These are phyloP conservation scores for Microcyclospora tardicrescens DNA, from an alignment of 2,329 filamentous ascomycete genomes.

Conservation along the genomic window DNA sequence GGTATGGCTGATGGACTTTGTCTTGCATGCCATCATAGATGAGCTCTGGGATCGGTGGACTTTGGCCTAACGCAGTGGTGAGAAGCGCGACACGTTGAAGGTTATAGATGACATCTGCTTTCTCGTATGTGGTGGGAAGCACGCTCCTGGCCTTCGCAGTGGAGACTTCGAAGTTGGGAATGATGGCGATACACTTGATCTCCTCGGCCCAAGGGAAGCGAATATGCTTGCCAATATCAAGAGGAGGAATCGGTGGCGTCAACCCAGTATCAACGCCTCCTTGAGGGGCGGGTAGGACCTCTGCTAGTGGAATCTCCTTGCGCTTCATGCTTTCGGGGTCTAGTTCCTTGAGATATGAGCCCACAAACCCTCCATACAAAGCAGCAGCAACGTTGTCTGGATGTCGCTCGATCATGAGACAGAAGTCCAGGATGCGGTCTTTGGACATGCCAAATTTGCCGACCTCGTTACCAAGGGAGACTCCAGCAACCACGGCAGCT, in stretches of 20 bases:
- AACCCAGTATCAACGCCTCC: conserved; percentile 84
- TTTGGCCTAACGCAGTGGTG: conserved; percentile 76
- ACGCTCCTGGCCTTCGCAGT: conserved; percentile 83
- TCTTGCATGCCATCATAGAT: conserved; percentile 99
- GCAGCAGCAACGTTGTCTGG: conserved; percentile 92
- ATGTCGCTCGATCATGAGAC: conserved; percentile 89
- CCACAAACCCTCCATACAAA: conserved; percentile 90
- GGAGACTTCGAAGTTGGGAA: conserved; percentile 90
- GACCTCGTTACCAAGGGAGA: conserved; percentile 82
- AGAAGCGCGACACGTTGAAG: conserved; percentile 85
- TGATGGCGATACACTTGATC: conserved; percentile 94
- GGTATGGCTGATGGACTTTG: conserved; percentile 93
- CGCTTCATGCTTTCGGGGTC: conserved; percentile 78
- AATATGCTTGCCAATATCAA: conserved; percentile 90
- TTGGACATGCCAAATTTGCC: conserved; percentile 65
- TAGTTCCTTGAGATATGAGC: conserved; percentile 88
- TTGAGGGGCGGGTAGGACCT: conserved; percentile 80
- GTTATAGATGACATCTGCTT: conserved; percentile 87
- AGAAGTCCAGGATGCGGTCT: conserved; percentile 84
- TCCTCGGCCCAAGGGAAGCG: conserved; percentile 88
- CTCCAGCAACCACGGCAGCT: conserved; percentile 87
- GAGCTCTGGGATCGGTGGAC: conserved; percentile 79
- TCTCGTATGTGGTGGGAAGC: conserved; percentile 64
- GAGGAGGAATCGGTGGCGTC: conserved; percentile 73
- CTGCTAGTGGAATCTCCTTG: conserved; percentile 84